These are phyloP conservation scores for Drechslera avenae DNA, from an alignment of 2,329 filamentous ascomycete species.

Conservation along the genomic window DNA sequence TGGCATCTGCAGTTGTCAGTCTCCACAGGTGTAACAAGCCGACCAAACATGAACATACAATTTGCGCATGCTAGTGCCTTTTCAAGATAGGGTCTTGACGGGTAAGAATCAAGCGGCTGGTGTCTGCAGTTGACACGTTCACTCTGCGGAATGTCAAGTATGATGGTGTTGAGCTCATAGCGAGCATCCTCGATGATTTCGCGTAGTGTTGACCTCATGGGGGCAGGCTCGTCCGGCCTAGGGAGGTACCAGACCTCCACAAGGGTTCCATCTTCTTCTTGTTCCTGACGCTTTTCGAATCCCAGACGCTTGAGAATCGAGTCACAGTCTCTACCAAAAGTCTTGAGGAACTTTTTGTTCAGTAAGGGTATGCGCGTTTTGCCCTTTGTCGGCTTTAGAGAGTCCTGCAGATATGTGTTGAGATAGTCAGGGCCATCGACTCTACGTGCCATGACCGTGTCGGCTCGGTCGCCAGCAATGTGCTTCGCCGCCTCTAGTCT, in stretches of 20 bases:
- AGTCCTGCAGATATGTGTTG: slow-evolving; percentile 64
- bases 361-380: slow-evolving; percentile 61
- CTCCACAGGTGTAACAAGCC: neutral
- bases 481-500: slow-evolving; percentile 60
- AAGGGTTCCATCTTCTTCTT: slow-evolving; percentile 41
- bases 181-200: slow-evolving; percentile 62
- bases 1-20: slow-evolving; percentile 33
- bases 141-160: slow-evolving; percentile 47
- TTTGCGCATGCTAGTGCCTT: slow-evolving; percentile 44
- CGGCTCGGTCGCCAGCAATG: slow-evolving; percentile 60
- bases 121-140: slow-evolving; percentile 41
- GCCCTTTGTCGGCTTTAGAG: slow-evolving; percentile 56
- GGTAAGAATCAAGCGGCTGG: slow-evolving; percentile 36
- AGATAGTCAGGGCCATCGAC: slow-evolving; percentile 63
- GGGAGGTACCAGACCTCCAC: slow-evolving; percentile 43
- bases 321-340: slow-evolving; percentile 67
- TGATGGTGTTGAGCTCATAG: slow-evolving; percentile 61
- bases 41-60: slow-evolving; percentile 29
- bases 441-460: slow-evolving; percentile 57
- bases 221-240: slow-evolving; percentile 26
- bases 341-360: slow-evolving; percentile 68
- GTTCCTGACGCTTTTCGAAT: slow-evolving; percentile 53
- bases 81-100: slow-evolving; percentile 50
- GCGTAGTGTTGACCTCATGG: slow-evolving; percentile 30
- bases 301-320: slow-evolving; percentile 63